Conservation (phyloP, 805 yeast genomes). For the Millerago galiae region DNA sequence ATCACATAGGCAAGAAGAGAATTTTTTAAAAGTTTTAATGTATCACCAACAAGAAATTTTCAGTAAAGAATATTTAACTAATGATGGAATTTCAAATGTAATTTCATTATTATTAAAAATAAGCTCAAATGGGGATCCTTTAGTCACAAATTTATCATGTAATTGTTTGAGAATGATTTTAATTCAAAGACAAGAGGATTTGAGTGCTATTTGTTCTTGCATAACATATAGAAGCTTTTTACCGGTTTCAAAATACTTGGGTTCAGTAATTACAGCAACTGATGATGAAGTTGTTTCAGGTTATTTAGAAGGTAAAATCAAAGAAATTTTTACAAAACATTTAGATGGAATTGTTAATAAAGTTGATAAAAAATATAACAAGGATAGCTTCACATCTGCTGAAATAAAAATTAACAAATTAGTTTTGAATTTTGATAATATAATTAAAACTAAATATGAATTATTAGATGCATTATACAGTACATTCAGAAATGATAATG, state of each 20-base stretch:
- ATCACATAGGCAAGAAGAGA: conserved; percentile 21
- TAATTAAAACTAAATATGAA: conserved; percentile 21
- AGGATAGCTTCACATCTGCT: conserved; percentile 9
- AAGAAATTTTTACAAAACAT: conserved; percentile 14
- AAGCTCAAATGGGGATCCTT: conserved; percentile 10
- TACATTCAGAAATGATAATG: conserved; percentile 15
- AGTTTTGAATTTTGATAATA: conserved; percentile 13
- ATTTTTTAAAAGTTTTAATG: conserved; percentile 24
- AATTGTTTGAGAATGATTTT: conserved; percentile 28
- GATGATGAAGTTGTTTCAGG: conserved; percentile 24
- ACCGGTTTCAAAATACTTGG: conserved; percentile 19
- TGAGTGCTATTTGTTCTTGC: conserved; percentile 21
- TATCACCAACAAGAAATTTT: conserved; percentile 28
- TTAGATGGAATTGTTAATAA: conserved; percentile 20
- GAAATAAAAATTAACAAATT: conserved; percentile 12
- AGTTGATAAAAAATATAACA: conserved; percentile 18
- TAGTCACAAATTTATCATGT: conserved; percentile 17
- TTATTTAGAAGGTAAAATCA: conserved; percentile 14
- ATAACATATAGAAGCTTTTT: conserved; percentile 22
- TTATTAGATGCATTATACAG: conserved; percentile 14
- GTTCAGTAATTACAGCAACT: conserved; percentile 16
- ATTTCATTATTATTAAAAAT: conserved; percentile 23
- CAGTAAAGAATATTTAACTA: conserved; percentile 26
- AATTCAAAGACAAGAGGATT: conserved; percentile 27
- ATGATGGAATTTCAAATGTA: conserved; percentile 29